Conservation (phyloP, 2,329 filamentous ascomycete genomes). For the Fusarium sp. region DNA sequence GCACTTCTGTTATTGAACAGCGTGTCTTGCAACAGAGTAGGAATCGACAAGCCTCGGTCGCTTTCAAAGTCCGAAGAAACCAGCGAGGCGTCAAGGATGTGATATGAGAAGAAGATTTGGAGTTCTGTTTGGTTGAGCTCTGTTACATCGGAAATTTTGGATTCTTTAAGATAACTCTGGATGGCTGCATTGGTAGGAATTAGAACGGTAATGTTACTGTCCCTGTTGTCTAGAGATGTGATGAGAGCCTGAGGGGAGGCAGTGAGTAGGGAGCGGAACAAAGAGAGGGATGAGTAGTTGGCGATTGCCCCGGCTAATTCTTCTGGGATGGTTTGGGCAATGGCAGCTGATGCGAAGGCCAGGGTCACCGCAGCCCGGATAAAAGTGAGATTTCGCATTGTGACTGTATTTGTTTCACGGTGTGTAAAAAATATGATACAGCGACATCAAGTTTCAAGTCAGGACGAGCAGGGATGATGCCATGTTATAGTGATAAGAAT, state of each 20-base stretch:
- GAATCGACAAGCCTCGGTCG: conserved; percentile 16
- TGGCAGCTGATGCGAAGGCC: conserved; percentile 3
- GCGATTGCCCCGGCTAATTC: conserved; percentile 22
- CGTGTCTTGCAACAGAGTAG: conserved; percentile 18
- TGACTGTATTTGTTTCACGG: background rate
- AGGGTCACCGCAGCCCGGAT: background rate
- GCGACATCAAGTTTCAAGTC: too few relatives aligned
- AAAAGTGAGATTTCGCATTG: conserved; percentile 10
- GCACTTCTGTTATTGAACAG: conserved; percentile 40
- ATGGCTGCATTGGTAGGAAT: conserved; percentile 39
- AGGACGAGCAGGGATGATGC: rapidly evolving
- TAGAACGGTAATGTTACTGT: conserved; percentile 35
- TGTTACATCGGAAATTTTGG: conserved; percentile 4
- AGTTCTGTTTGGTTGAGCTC: conserved; percentile 15
- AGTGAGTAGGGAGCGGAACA: conserved; percentile 25
- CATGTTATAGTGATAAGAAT: background rate
- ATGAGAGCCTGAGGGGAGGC: conserved; percentile 4
- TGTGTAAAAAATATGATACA: rapidly evolving
- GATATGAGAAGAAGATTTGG: conserved; percentile 37
- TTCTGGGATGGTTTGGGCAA: conserved; percentile 23
- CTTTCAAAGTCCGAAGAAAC: conserved; percentile 18
- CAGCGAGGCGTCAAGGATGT: conserved; percentile 21
- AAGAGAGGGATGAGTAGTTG: conserved; percentile 23
- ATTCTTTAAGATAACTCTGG: conserved; percentile 19
- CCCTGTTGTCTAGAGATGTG: conserved; percentile 2